Percentiles rank a stretch among this genome's conserved stretches.
Conservation (phyloP, 2,329 filamentous ascomycete species). For the Fusarium multiceps region DNA sequence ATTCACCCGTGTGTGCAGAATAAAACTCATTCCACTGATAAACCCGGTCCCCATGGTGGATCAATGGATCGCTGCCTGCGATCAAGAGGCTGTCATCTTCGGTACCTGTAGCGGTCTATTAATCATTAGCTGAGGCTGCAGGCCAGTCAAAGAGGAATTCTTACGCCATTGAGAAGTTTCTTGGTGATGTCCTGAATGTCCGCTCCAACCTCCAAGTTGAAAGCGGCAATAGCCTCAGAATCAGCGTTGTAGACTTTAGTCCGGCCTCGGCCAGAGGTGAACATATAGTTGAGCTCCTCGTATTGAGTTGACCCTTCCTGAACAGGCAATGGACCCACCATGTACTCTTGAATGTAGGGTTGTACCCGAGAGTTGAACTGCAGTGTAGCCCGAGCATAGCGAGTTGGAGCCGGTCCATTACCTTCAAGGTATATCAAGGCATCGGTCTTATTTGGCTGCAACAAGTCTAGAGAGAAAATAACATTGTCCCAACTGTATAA, state of each 20-base stretch:
- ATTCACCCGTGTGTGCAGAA: slow-evolving; percentile 47
- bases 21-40: slow-evolving; percentile 62
- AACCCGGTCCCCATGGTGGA: slow-evolving; percentile 55
- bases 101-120: slow-evolving; percentile 25
- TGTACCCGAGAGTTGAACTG: slow-evolving; percentile 38
- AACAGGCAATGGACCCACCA: slow-evolving; percentile 52
- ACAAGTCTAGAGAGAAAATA: slow-evolving; percentile 48
- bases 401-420: slow-evolving; percentile 49
- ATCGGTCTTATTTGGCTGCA: slow-evolving; percentile 63
- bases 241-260: slow-evolving; percentile 43
- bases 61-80: slow-evolving; percentile 44
- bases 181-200: slow-evolving; percentile 27
- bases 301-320: slow-evolving; percentile 51
- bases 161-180: slow-evolving; percentile 28
- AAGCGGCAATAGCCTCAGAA: slow-evolving; percentile 20
- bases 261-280: slow-evolving; percentile 46
- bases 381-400: slow-evolving; percentile 56
- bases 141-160: neutral
- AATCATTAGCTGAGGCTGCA: neutral
- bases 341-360: slow-evolving; percentile 55
- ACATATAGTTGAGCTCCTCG: slow-evolving; percentile 56
- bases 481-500: slow-evolving; percentile 28
- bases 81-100: slow-evolving; percentile 23
- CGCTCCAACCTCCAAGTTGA: slow-evolving; percentile 16
- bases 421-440: slow-evolving; percentile 58